These are phyloP conservation scores for Sugiyamaella smithiae DNA, from an alignment of 805 yeast genomes.

Conservation along the genomic window DNA sequence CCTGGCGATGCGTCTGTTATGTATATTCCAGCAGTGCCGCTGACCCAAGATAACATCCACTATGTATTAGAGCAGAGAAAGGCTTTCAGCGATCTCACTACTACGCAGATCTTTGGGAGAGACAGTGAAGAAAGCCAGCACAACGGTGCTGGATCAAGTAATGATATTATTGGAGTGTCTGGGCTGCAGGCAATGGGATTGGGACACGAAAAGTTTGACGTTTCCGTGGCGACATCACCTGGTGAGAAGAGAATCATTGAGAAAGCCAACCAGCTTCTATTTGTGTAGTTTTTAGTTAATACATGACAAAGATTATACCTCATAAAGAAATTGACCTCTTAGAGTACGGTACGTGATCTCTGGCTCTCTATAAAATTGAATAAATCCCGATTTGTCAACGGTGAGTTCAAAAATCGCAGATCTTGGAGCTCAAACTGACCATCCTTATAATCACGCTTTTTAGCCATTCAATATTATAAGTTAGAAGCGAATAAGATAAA, in stretches of 20 bases:
- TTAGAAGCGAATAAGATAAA: too few species aligned
- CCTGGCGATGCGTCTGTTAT: constrained; percentile 39
- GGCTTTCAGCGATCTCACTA: constrained; percentile 18
- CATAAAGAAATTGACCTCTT: too few species aligned
- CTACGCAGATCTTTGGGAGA: constrained; percentile 28
- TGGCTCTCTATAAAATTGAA: too few species aligned
- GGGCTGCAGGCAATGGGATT: constrained; percentile 18
- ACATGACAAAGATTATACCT: too few species aligned
- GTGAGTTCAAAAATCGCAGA: too few species aligned
- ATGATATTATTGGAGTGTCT: constrained; percentile 1
- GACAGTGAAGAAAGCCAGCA: constrained; percentile 13
- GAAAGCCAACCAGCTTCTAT: constrained; percentile 10
- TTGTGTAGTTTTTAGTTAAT: constrained; percentile 1
- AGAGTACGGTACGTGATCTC: too few species aligned
- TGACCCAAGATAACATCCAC: constrained; percentile 25
- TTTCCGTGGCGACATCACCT: constrained; percentile 3
- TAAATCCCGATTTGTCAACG: too few species aligned
- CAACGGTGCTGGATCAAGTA: constrained; percentile 12
- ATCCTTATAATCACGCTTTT: too few species aligned
- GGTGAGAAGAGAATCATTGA: constrained; percentile 14
- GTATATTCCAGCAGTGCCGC: constrained; percentile 40
- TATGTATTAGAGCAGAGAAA: constrained; percentile 25
- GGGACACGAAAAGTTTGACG: constrained; percentile 11
- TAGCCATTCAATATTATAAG: too few species aligned
- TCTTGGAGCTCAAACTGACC: too few species aligned